Conservation (phyloP, 345 rosid species). For the Salix brachista region DNA sequence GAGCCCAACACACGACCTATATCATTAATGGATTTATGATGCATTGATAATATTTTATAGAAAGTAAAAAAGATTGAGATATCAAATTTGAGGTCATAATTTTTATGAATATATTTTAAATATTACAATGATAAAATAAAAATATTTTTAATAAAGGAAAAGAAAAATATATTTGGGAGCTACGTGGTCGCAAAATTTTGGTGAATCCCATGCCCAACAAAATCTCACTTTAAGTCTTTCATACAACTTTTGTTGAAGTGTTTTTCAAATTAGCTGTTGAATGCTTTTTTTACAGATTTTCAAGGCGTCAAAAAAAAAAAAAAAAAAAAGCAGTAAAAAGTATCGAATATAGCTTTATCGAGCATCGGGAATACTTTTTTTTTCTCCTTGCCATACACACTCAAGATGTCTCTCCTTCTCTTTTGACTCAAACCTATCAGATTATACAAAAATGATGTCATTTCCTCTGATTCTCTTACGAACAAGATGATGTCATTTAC, state of each 20-base stretch:
- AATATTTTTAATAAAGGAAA: too few relatives aligned
- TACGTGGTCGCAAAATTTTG: neutral
- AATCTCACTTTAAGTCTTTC: conserved; percentile 19
- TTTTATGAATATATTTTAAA: too few relatives aligned
- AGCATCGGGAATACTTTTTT: conserved; percentile 11
- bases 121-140: neutral
- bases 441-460: neutral
- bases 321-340: neutral
- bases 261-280: neutral
- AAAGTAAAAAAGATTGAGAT: too few relatives aligned
- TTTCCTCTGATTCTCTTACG: neutral
- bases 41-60: too few relatives aligned
- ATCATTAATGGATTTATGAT: too few relatives aligned
- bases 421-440: conserved; percentile 16
- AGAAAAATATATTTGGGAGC: neutral
- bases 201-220: conserved; percentile 3
- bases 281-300: conserved; percentile 1
- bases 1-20: too few relatives aligned
- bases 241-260: neutral
- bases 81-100: too few relatives aligned
- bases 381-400: neutral
- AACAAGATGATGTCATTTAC: neutral
- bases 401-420: conserved; percentile 14
- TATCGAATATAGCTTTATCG: conserved; percentile 7
- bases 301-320: neutral